Percentiles rank a stretch among this genome's conserved stretches.
Evolutionary conservation across 768 basidiomycete genomes (phyloP).

Genomic region (Rhodotorula taiwanensis): DNA sequence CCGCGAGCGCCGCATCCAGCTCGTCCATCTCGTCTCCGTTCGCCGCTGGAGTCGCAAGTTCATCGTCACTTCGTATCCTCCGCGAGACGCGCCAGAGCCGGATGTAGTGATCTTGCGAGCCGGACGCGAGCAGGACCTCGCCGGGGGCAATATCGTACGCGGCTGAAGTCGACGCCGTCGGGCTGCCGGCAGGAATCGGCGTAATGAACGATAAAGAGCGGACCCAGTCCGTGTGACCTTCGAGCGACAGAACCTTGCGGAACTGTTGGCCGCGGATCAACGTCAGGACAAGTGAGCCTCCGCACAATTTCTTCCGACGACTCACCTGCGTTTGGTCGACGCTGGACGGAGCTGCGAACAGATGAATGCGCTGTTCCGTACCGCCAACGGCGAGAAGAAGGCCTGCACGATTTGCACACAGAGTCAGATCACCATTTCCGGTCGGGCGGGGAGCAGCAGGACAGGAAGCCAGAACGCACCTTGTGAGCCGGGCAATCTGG

Average conservation of each 20-base stretch:
- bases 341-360: slow-evolving; percentile 64
- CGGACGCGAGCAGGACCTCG: slow-evolving; percentile 72
- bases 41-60: not conserved
- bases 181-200: slow-evolving; percentile 30
- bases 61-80: slow-evolving; percentile 13
- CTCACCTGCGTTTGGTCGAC: slow-evolving; percentile 47
- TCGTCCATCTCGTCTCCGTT: slow-evolving; percentile 30
- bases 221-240: slow-evolving; percentile 95
- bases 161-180: not conserved
- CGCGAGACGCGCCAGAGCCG: slow-evolving; percentile 80
- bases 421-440: too few species aligned
- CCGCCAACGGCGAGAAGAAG: slow-evolving; percentile 68
- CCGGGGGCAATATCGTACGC: slow-evolving; percentile 44
- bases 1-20: slow-evolving; percentile 34
- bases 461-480: too few species aligned
- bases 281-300: too few species aligned
- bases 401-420: slow-evolving; percentile 44
- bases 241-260: slow-evolving; percentile 24
- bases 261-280: too few species aligned
- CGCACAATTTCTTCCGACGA: too few species aligned
- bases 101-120: slow-evolving; percentile 89
- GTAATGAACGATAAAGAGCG: slow-evolving; percentile 64
- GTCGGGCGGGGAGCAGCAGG: too few species aligned
- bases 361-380: slow-evolving; percentile 71
- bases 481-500: slow-evolving; percentile 59